phyloP scores from a whole-genome alignment of 805 yeast species.

The Pichia phayaonensis region DNA sequence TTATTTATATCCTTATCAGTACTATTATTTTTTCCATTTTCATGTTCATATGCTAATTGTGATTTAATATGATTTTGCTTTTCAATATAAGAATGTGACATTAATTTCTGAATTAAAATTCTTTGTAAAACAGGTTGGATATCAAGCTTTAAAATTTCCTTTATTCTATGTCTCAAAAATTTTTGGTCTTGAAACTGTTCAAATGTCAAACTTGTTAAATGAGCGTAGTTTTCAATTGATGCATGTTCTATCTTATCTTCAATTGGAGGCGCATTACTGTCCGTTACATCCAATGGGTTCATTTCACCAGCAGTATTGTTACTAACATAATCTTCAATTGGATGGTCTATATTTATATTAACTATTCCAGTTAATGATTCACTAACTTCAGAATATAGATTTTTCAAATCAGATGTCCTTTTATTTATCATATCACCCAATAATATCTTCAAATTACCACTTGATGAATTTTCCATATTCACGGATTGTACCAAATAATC shows the following conservation, averaged over 20 bases:
- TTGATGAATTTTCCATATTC: constrained; percentile 5
- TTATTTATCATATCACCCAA: constrained; percentile 9
- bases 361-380: constrained; percentile 33
- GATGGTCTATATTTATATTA: constrained; percentile 40
- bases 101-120: constrained; percentile 49
- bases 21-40: background rate
- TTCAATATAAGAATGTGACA: constrained; percentile 61
- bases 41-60: background rate
- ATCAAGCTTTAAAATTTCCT: constrained; percentile 34
- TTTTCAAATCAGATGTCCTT: constrained; percentile 15
- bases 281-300: constrained; percentile 6
- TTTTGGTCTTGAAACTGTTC: constrained; percentile 30
- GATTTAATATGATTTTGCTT: constrained; percentile 26
- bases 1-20: background rate
- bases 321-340: constrained; percentile 37
- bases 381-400: constrained; percentile 21
- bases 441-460: constrained; percentile 5
- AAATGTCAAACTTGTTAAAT: constrained; percentile 25
- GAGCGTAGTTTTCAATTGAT: constrained; percentile 13
- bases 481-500: constrained; percentile 6
- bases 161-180: constrained; percentile 42
- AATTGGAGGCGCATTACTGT: constrained; percentile 3
- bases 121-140: constrained; percentile 38
- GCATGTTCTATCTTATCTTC: background rate
- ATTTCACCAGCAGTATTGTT: constrained; percentile 8